These are phyloP conservation scores for Boletales sp. DNA, from an alignment of 768 basidiomycete species.

Conservation along the genomic window DNA sequence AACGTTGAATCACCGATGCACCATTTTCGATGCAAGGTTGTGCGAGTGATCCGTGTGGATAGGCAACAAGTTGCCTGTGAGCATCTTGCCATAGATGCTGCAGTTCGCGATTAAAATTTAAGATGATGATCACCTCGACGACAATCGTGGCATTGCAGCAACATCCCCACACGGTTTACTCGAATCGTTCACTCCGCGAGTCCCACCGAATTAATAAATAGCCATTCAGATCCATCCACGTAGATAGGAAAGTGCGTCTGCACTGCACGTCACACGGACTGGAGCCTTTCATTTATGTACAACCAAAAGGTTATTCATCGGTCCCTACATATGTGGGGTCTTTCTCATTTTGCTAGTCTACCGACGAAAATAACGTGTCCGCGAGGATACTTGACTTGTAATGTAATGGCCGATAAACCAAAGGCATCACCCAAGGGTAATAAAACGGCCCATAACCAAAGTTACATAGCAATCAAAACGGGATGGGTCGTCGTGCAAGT, in stretches of 20 bases:
- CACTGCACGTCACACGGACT: not conserved
- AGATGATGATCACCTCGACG: too few relatives aligned
- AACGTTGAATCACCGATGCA: too few relatives aligned
- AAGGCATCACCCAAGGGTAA: constrained; percentile 8
- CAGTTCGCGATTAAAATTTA: too few relatives aligned
- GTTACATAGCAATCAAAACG: constrained; percentile 26
- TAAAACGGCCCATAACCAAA: constrained; percentile 17
- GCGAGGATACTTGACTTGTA: constrained; percentile 18
- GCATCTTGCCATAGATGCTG: too few relatives aligned
- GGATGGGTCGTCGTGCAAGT: constrained; percentile 12
- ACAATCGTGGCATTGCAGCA: too few relatives aligned
- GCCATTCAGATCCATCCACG: not conserved
- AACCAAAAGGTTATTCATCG: not conserved
- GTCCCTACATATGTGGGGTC: not conserved
- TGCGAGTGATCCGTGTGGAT: too few relatives aligned
- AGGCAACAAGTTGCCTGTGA: too few relatives aligned
- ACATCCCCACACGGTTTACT: constrained; percentile 1
- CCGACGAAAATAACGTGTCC: constrained; percentile 11
- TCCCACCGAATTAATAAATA: constrained; percentile 5
- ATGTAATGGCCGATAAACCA: constrained; percentile 16
- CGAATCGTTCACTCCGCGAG: constrained; percentile 22
- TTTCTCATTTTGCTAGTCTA: constrained; percentile 3
- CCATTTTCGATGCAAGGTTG: too few relatives aligned
- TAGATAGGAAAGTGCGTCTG: too few relatives aligned
- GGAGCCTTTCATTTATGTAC: too few relatives aligned